A percentile compares a stretch with the other conserved stretches of the same genome.
Conservation (phyloP, 2,329 filamentous ascomycete species). For the Claviceps spartinae region DNA sequence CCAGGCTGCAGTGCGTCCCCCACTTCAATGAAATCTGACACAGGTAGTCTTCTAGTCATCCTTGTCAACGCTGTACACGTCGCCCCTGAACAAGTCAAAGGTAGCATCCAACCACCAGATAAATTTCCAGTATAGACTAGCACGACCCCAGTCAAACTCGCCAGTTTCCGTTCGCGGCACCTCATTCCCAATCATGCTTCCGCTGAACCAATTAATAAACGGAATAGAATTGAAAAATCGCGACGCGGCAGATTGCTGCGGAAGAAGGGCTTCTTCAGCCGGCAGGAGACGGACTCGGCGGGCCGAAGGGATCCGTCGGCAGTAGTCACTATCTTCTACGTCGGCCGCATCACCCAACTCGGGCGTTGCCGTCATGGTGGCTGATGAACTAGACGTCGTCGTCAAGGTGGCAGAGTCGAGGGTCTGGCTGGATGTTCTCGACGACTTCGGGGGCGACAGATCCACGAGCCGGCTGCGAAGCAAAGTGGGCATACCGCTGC, state of each 20-base stretch:
- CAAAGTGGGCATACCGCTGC: constrained; percentile 19
- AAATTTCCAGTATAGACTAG: constrained; percentile 54
- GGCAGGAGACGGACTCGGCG: constrained; percentile 51
- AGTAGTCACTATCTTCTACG: constrained; percentile 31
- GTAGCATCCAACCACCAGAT: constrained; percentile 49
- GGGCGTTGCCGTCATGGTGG: constrained; percentile 25
- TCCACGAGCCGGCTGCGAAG: constrained; percentile 26
- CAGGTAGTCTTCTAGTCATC: constrained; percentile 31
- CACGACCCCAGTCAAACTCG: constrained; percentile 61
- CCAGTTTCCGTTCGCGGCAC: constrained; percentile 61
- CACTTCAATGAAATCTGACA: background rate
- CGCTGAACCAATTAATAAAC: constrained; percentile 58
- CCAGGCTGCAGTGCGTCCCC: background rate
- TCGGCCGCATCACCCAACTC: constrained; percentile 18
- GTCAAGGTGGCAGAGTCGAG: constrained; percentile 42
- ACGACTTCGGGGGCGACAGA: constrained; percentile 27
- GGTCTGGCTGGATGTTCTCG: constrained; percentile 40
- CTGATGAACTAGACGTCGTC: constrained; percentile 28
- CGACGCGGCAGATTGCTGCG: constrained; percentile 51
- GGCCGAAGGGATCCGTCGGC: constrained; percentile 52
- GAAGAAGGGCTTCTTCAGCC: constrained; percentile 56
- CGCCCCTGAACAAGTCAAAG: constrained; percentile 45
- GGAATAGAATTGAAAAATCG: constrained; percentile 52
- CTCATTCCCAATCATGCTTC: constrained; percentile 59
- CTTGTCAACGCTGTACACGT: constrained; percentile 43